Evolutionary conservation across 257 asterid genomes (phyloP).

Genomic region (Scutellaria galericulata): DNA sequence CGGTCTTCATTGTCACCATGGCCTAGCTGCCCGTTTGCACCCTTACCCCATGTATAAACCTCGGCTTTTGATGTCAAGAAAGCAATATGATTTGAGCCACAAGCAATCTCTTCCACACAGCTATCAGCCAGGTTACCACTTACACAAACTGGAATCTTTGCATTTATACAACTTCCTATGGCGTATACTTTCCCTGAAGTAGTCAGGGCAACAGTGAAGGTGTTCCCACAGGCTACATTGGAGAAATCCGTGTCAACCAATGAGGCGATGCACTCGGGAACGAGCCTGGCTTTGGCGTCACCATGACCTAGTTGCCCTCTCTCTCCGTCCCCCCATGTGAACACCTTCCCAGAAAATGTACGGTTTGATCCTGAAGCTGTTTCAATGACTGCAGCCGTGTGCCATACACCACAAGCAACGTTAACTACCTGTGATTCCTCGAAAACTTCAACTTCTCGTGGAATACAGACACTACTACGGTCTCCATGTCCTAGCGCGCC

Average conservation of each 20-base stretch:
- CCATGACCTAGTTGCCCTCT: slow-evolving; percentile 75
- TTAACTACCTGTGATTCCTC: slow-evolving; percentile 51
- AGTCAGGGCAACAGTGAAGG: slow-evolving; percentile 64
- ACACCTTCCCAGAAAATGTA: slow-evolving; percentile 54
- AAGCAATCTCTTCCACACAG: slow-evolving; percentile 71
- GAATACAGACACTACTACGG: slow-evolving; percentile 40
- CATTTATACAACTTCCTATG: slow-evolving; percentile 61
- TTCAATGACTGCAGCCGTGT: slow-evolving; percentile 84
- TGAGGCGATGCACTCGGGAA: slow-evolving; percentile 59
- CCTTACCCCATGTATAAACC: slow-evolving; percentile 92
- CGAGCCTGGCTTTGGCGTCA: slow-evolving; percentile 49
- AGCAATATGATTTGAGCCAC: slow-evolving; percentile 82
- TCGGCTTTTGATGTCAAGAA: slow-evolving; percentile 75
- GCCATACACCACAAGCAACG: slow-evolving; percentile 95
- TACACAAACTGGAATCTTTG: slow-evolving; percentile 56
- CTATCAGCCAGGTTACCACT: slow-evolving; percentile 53
- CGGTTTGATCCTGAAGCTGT: slow-evolving; percentile 8
- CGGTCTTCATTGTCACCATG: slow-evolving; percentile 73
- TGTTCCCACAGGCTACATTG: slow-evolving; percentile 72
- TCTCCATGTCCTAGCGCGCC: slow-evolving; percentile 91
- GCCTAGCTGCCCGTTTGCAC: slow-evolving; percentile 80
- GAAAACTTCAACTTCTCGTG: slow-evolving; percentile 75
- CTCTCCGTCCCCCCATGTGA: slow-evolving; percentile 95
- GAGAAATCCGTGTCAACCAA: slow-evolving; percentile 48
- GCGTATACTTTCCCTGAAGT: slow-evolving; percentile 72